phyloP scores from a whole-genome alignment of 257 asterid species.

The Osmanthus fragrans region DNA sequence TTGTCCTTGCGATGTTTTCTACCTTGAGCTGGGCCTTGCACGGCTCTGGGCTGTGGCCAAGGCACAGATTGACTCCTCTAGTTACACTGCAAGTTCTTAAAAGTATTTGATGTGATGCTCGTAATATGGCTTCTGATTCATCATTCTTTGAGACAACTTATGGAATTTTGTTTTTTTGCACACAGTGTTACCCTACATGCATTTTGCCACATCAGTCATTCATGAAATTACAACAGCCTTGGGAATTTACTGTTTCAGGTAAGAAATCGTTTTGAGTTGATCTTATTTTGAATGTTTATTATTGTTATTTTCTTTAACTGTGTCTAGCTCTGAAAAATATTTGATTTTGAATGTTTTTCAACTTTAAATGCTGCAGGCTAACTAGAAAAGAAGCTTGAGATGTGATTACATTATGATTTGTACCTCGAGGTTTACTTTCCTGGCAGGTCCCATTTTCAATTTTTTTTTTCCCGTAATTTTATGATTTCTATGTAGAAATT shows the following conservation, averaged over 20 bases:
- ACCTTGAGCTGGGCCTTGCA: too few relatives aligned
- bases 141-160: neutral
- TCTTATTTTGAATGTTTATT: neutral
- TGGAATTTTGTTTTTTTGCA: too few relatives aligned
- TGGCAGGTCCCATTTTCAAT: too few relatives aligned
- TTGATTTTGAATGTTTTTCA: neutral
- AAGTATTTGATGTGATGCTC: neutral
- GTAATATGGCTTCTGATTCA: neutral
- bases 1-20: too few relatives aligned
- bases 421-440: too few relatives aligned
- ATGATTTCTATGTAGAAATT: too few relatives aligned
- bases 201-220: conserved; percentile 59
- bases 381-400: conserved; percentile 89
- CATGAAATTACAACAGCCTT: conserved; percentile 91
- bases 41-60: too few relatives aligned
- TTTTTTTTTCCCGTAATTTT: too few relatives aligned
- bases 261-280: conserved; percentile 15
- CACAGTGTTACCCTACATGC: too few relatives aligned
- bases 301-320: too few relatives aligned
- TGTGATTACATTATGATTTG: neutral
- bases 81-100: neutral
- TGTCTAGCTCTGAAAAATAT: too few relatives aligned
- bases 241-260: conserved; percentile 96
- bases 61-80: too few relatives aligned
- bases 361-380: conserved; percentile 53